Evolutionary conservation across 805 yeast genomes (phyloP).

Genomic region (Teunomyces funiuensis): DNA sequence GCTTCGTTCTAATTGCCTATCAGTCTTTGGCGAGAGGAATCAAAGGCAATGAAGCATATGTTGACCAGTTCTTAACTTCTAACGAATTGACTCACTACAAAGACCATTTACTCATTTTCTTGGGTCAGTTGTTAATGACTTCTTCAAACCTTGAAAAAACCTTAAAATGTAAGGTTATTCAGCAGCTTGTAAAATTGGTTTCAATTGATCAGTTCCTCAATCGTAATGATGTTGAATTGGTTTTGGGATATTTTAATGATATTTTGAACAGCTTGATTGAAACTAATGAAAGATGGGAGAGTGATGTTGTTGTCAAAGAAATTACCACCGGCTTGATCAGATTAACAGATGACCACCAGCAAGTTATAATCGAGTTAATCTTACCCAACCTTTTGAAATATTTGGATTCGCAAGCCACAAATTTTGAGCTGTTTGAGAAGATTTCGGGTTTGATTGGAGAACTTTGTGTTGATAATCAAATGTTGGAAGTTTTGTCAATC

Average conservation of each 20-base stretch:
- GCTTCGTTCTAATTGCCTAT: slow-evolving; percentile 51
- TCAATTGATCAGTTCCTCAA: slow-evolving; percentile 49
- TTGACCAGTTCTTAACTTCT: slow-evolving; percentile 13
- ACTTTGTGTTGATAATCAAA: slow-evolving; percentile 40
- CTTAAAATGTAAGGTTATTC: slow-evolving; percentile 62
- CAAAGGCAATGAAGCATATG: slow-evolving; percentile 12
- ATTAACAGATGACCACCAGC: slow-evolving; percentile 51
- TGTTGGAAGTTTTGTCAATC: slow-evolving; percentile 45
- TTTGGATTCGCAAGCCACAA: slow-evolving; percentile 36
- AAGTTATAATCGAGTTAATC: slow-evolving; percentile 34
- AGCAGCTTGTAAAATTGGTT: slow-evolving; percentile 60
- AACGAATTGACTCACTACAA: slow-evolving; percentile 49
- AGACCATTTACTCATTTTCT: slow-evolving; percentile 64
- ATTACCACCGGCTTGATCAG: slow-evolving; percentile 55
- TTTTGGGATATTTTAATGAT: slow-evolving; percentile 66
- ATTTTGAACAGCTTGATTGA: slow-evolving; percentile 43
- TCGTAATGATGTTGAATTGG: slow-evolving; percentile 55
- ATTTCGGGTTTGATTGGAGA: slow-evolving; percentile 23
- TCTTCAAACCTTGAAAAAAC: slow-evolving; percentile 69
- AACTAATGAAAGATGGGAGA: slow-evolving; percentile 35
- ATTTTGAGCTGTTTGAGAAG: slow-evolving; percentile 17
- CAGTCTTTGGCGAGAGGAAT: slow-evolving; percentile 37
- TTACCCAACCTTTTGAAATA: slow-evolving; percentile 30
- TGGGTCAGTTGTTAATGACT: slow-evolving; percentile 69
- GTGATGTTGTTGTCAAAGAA: slow-evolving; percentile 52